Conservation (phyloP, 192 early-diverging fungal species). For the Diversispora eburnea region DNA sequence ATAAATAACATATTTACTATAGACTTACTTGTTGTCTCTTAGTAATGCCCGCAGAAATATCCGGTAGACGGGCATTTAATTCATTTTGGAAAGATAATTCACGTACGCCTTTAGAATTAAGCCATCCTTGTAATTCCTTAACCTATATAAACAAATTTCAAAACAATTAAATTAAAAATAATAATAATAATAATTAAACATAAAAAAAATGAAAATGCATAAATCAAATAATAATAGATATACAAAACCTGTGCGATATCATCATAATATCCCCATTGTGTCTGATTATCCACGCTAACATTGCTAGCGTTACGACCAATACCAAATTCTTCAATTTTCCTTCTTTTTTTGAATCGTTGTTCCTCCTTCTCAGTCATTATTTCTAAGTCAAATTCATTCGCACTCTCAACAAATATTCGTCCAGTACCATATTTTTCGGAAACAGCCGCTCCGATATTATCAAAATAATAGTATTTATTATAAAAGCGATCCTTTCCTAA, state of each 20-base stretch:
- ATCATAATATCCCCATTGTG: constrained; percentile 37
- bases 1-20: not conserved
- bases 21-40: constrained; percentile 43
- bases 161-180: not conserved
- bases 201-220: too few relatives aligned
- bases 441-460: constrained; percentile 62
- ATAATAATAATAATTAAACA: not conserved
- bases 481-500: constrained; percentile 83
- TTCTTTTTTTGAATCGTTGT: constrained; percentile 30
- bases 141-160: constrained; percentile 43
- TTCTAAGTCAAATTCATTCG: constrained; percentile 49
- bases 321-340: constrained; percentile 26
- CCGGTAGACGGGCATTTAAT: constrained; percentile 48
- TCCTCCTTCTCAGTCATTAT: constrained; percentile 42
- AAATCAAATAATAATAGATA: too few relatives aligned
- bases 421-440: constrained; percentile 47
- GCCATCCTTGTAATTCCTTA: constrained; percentile 65
- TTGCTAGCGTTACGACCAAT: constrained; percentile 24
- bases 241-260: constrained; percentile 43
- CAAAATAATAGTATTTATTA: constrained; percentile 90
- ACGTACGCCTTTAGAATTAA: constrained; percentile 73
- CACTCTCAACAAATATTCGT: constrained; percentile 57
- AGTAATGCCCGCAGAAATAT: constrained; percentile 52
- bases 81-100: constrained; percentile 62
- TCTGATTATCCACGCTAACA: constrained; percentile 32